A percentile compares a stretch with the other conserved stretches of the same genome.
Evolutionary conservation across 1,139 yeast species (phyloP).

Genomic region (Saccharomyces hybrid): DNA sequence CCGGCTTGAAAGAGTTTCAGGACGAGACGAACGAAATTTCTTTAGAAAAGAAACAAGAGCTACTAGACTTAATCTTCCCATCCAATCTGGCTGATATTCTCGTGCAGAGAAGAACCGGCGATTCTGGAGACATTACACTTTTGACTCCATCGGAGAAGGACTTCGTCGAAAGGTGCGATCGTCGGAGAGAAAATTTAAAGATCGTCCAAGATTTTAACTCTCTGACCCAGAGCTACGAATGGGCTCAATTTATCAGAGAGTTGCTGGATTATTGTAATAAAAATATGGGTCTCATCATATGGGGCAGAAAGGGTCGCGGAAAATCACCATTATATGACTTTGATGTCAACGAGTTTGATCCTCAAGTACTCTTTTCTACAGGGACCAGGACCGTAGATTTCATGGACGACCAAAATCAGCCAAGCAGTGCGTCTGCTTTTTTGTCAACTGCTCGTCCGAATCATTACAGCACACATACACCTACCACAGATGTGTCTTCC

Average conservation of each 20-base stretch:
- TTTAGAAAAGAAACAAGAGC: conserved; percentile 47
- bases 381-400: conserved; percentile 10
- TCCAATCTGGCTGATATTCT: conserved; percentile 51
- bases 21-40: conserved; percentile 25
- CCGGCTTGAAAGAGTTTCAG: conserved; percentile 74
- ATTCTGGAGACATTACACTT: conserved; percentile 10
- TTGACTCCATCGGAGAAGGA: conserved; percentile 30
- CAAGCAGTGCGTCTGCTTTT: not conserved
- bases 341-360: conserved; percentile 20
- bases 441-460: not conserved
- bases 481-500: not conserved
- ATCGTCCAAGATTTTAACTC: conserved; percentile 43
- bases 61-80: conserved; percentile 73
- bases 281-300: conserved; percentile 61
- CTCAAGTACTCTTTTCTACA: conserved; percentile 20
- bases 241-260: conserved; percentile 68
- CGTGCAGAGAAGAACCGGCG: conserved; percentile 42
- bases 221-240: conserved; percentile 56
- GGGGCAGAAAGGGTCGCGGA: conserved; percentile 55
- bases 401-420: not conserved
- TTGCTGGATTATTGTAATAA: conserved; percentile 71
- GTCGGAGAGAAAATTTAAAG: conserved; percentile 56
- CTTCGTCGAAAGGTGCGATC: conserved; percentile 45
- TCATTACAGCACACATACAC: not conserved
- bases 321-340: conserved; percentile 22